Evolutionary conservation across 192 early-diverging fungal genomes (phyloP), one percentile per base, ranked within the genome.

Genomic region (Kappamyces sp.): DNA sequence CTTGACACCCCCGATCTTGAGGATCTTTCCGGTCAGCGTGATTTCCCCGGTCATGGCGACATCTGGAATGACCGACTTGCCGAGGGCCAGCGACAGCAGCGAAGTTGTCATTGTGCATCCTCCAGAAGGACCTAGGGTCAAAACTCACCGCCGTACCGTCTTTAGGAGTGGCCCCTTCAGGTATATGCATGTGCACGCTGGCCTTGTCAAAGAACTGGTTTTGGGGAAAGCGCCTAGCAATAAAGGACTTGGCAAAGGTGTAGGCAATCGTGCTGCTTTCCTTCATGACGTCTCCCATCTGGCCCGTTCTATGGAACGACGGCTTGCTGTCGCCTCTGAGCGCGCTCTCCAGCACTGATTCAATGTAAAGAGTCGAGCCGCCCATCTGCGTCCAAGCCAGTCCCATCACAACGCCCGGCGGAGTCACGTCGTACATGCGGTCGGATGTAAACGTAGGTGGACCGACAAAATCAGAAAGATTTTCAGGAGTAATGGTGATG

Each of bases 231-330:
- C 71, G 66, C 11, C 69, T 73, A 38, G 79, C 81, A 63, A 96
- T 60, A 36, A 94, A 70, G 30, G 90, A 81, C 65, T 90, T 89
- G n/a, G 91, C 87, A 75, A 80, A 99, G 0, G 96, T 96, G 76
- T 99, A 99, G 0, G 96, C 93, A 54, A 99, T 93, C 8, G 83
- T 88, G 5, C 88, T 84, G 29, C 87, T 90, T 68, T 99, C 96
- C 77, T 99, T 99, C 94, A 99, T 99, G 35, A 99, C 96, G 68
- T 95, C 93, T 45, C 96, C 96, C 66, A 99, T 77, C 72, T 99
- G 94, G 14, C 94, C 96, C 3, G 96, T 98, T 46, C 85, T 86
- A 52, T 85, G 77, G 49, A 99, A 80, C 5, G 77, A 70, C 5
- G 86, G 80, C 53, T 70, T 78, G 22, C 64, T 72, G 47, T 73